A percentile compares a stretch with the other conserved stretches of the same genome.
These are phyloP conservation scores for Neospermospora avenae DNA, from an alignment of 2,329 filamentous ascomycete genomes.

Conservation along the genomic window DNA sequence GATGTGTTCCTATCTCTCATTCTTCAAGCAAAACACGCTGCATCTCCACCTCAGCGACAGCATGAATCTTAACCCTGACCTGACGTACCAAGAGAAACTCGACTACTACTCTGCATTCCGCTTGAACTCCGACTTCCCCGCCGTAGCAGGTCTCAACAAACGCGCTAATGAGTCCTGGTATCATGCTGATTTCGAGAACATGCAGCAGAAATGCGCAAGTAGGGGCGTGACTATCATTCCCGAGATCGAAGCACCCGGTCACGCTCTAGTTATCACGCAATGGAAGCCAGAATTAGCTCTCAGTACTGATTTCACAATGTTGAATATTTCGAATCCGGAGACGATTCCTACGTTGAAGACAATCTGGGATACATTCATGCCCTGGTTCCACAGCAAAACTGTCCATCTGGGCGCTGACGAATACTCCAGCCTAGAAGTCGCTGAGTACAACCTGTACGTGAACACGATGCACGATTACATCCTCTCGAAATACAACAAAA, in stretches of 20 bases:
- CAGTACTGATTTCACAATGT: slow-evolving; percentile 44
- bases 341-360: slow-evolving; percentile 50
- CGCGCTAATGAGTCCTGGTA: slow-evolving; percentile 54
- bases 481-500: slow-evolving; percentile 39
- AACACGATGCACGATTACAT: slow-evolving; percentile 49
- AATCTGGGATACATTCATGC: slow-evolving; percentile 51
- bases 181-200: slow-evolving; percentile 46
- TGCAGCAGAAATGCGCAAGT: slow-evolving; percentile 50
- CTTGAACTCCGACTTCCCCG: slow-evolving; percentile 46
- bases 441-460: slow-evolving; percentile 51
- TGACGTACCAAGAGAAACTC: slow-evolving; percentile 43
- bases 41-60: slow-evolving; percentile 59
- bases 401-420: slow-evolving; percentile 57
- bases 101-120: slow-evolving; percentile 54
- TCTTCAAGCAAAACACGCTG: slow-evolving; percentile 58
- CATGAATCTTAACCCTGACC: slow-evolving; percentile 46
- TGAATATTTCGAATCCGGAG: slow-evolving; percentile 54
- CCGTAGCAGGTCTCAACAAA: slow-evolving; percentile 48
- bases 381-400: slow-evolving; percentile 54
- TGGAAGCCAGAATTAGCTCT: slow-evolving; percentile 56
- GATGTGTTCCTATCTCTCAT: slow-evolving; percentile 58
- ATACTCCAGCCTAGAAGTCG: slow-evolving; percentile 44
- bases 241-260: slow-evolving; percentile 58
- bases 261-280: slow-evolving; percentile 53
- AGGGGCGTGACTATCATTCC: slow-evolving; percentile 57